Evolutionary conservation across 2,329 filamentous ascomycete species (phyloP), one percentile per base, ranked within the genome.

Genomic region (Dothistroma septosporum): DNA sequence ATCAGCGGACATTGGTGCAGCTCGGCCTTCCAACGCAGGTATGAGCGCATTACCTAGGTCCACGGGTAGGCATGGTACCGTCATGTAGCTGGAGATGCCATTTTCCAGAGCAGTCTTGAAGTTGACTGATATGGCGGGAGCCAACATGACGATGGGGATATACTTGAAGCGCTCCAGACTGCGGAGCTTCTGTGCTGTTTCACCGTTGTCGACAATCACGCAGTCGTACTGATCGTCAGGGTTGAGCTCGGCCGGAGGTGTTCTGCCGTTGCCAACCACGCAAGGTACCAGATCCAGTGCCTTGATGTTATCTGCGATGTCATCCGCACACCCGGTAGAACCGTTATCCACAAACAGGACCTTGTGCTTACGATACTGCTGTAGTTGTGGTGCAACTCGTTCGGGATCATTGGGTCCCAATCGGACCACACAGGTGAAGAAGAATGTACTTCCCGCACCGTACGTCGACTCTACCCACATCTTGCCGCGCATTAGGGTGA

Each of bases 1-100:
- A 73, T 97, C 93, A 2, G 92, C 91, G 55, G 96, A 86, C 12
- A 91, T 90, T 1, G 93, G 93, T 12, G 92, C 94, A 6, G 93
- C 92, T 57, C 93, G 85, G 69, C 95, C 95, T 77, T 97, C 94
- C 24, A 99, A 81, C 2, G 94, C 94, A 7, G 94, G 94, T 19
- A 97, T 90, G 84, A 99, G 92, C 67, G 92, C 93, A 71, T 97
- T 97, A 62, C 92, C 92, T 61, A 99, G 80, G 75, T 99, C 94
- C 64, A 97, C 96, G 5, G 93, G 86, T 71, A 93, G 85, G 77
- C 94, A 97, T 9, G 94, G 94, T 16, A 92, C 96, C 1, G 94
- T 97, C 92, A 97, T 97, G 76, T 97, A 97, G 55, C 92, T 97
- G n/a, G 92, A 95, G 68, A 99, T 96, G 64, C 94, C 93, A 65